Evolutionary conservation across 192 early-diverging fungal species (phyloP), one percentile per base, ranked within the genome.

Genomic region (Mortierella claussenii): DNA sequence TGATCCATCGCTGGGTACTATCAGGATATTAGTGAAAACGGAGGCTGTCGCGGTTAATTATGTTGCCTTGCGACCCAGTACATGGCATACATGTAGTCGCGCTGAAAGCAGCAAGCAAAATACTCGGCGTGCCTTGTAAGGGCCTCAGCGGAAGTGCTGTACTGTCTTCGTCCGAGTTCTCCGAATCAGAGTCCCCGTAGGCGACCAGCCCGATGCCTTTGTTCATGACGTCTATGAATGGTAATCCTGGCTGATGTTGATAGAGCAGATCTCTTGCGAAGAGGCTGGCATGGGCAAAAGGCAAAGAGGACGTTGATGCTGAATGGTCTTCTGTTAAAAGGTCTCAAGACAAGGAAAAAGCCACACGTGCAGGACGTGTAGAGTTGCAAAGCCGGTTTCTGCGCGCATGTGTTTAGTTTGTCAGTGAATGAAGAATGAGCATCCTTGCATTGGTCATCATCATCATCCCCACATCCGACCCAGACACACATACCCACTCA

Each of bases 121-220:
- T 40, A 47, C 11, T 47, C n/a, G n/a, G n/a, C 20, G 45, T 47
- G n/a, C 45, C 20, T n/a, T n/a, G n/a, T n/a, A n/a, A n/a, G n/a
- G n/a, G n/a, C n/a, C n/a, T n/a, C n/a, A n/a, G n/a, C n/a, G n/a
- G n/a, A 21, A 21, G 4, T 47, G 15, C 45, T 45, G 57, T 54
- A 13, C 53, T 26, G 21, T 76, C 73, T 34, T 60, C 45, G 34
- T 67, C 73, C 13, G 73, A 76, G 36, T 53, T 60, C 4, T 67
- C 73, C 45, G 54, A 57, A 28, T 75, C 70, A 20, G 73, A 76
- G 20, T 76, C 73, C 1, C 73, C 73, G 36, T 76, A 76, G 17
- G 64, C 56, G 46, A 76, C 73, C 12, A 76, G 52, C 46, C 73
- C 73, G n/a, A 62, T 50, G 40, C 73, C 53, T 28, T 46, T 76